Evolutionary conservation across 116 monocot genomes (phyloP).

Genomic region (Trichopus zeylanicus): DNA sequence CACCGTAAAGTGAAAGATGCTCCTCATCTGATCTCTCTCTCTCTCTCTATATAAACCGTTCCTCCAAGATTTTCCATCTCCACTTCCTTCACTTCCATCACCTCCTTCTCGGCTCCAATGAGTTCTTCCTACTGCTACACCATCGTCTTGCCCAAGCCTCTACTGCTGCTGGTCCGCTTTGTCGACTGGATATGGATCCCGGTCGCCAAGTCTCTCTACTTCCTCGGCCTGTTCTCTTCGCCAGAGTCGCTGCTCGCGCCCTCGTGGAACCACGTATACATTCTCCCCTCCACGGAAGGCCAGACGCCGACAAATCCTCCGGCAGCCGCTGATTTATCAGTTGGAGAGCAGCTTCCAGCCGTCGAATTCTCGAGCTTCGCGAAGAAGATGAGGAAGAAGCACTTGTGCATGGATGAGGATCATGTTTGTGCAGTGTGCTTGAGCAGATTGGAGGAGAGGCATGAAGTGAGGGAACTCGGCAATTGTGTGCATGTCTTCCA

Average conservation of each 20-base stretch:
- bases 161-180: neutral
- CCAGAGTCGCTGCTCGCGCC: neutral
- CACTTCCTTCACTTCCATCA: no score
- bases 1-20: no score
- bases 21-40: no score
- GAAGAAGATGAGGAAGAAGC: neutral
- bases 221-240: neutral
- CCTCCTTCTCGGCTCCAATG: no score
- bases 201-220: neutral
- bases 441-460: neutral
- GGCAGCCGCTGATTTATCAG: neutral
- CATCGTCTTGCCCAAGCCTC: neutral
- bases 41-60: no score
- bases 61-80: no score
- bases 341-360: neutral
- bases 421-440: constrained; percentile 1
- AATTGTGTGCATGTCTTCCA: constrained; percentile 2
- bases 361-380: neutral
- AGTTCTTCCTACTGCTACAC: neutral
- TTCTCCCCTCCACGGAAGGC: neutral
- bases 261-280: neutral
- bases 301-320: neutral
- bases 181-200: neutral
- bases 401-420: neutral
- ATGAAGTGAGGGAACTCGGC: constrained; percentile 1